Evolutionary conservation across 805 yeast genomes (phyloP), one percentile per base, ranked within the genome.

Genomic region (Wickerhamiella alocasiicola): DNA sequence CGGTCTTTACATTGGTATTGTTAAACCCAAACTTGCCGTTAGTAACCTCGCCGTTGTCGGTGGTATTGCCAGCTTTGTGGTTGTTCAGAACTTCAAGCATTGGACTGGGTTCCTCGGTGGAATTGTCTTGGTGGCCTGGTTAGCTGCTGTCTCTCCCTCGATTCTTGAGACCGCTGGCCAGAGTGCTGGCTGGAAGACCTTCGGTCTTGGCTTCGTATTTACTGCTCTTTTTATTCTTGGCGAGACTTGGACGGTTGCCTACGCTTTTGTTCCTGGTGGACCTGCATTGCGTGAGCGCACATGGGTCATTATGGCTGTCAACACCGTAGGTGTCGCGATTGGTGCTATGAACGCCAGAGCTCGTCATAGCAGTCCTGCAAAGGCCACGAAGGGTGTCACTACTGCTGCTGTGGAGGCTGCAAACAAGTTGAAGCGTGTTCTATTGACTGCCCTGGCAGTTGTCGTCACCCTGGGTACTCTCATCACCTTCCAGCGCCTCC

Each of bases 241-340:
- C 4, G 88, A 85, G 59, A 94, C 88, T 38, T 88, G 97, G 97
- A 78, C 81, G 31, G 97, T 91, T 34, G 98, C 98, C 0, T 91
- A 91, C 60, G 97, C 98, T 0, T 91, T 91, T 63, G 98, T 91
- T 35, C 98, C 98, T 9, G 87, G 83, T 45, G 98, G 98, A 6
- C 78, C 79, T 56, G 46, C 81, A 17, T 65, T 91, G 39, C 73
- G 98, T 55, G 98, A 91, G 60, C 72, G 95, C 57, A 78, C 91
- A 1, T 94, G 84, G 57, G 59, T 81, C 34, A 72, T 91, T 2
- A 59, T 85, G 32, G 70, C 70, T 5, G 46, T 63, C 6, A 74
- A 91, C 12, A 73, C 77, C 34, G 47, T 59, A 0, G 55, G 70
- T 34, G 61, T 83, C 19, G 67, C 71, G 2, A 45, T 66, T 5